Conservation (phyloP, 2,329 filamentous ascomycete species). For the Neopestalotiopsis sp. region DNA sequence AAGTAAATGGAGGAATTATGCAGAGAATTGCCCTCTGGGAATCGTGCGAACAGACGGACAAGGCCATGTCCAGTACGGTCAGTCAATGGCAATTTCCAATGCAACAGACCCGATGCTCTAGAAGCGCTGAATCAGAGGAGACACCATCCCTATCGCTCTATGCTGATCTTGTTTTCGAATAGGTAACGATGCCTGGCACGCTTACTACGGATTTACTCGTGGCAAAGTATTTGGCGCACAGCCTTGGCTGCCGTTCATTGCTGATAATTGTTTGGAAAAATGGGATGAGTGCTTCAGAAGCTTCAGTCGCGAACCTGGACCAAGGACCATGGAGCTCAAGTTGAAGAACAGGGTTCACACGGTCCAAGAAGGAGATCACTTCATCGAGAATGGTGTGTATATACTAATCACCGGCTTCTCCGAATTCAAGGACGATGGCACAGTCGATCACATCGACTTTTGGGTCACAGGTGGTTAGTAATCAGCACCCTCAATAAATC, state of each 20-base stretch:
- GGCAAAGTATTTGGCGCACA: constrained; percentile 23
- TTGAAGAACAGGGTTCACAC: constrained; percentile 29
- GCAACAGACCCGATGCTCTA: not conserved
- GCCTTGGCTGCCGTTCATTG: constrained; percentile 31
- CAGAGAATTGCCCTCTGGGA: constrained; percentile 34
- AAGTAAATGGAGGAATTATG: constrained; percentile 31
- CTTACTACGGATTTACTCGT: constrained; percentile 27
- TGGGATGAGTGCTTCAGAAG: constrained; percentile 27
- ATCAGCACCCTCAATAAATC: not conserved
- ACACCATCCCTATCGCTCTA: not conserved
- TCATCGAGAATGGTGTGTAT: constrained; percentile 29
- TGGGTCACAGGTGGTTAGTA: constrained; percentile 29
- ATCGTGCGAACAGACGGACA: constrained; percentile 32
- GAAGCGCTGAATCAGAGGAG: not conserved
- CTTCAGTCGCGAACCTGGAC: constrained; percentile 22
- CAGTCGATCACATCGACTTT: constrained; percentile 34
- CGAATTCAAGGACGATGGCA: constrained; percentile 29
- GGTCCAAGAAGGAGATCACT: constrained; percentile 28
- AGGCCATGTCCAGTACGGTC: constrained; percentile 30
- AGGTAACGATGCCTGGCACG: constrained; percentile 31
- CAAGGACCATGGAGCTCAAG: constrained; percentile 30
- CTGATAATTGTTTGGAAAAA: constrained; percentile 25
- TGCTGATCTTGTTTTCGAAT: not conserved
- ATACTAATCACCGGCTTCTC: constrained; percentile 31
- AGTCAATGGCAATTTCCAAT: not conserved